phyloP scores from a whole-genome alignment of 768 basidiomycete species.

The Amanita pallidorosea region DNA sequence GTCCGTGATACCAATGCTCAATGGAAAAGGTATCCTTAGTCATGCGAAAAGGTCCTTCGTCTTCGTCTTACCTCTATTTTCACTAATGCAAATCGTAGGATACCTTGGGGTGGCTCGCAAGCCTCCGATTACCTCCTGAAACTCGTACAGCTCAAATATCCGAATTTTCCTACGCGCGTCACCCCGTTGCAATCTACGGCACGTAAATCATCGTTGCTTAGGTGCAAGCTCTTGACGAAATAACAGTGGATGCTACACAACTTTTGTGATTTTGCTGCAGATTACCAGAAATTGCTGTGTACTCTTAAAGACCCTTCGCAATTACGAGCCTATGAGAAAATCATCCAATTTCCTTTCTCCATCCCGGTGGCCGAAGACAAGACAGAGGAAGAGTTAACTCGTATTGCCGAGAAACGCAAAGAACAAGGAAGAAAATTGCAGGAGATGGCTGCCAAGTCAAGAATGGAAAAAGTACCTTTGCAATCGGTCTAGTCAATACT shows the following conservation, averaged over 20 bases:
- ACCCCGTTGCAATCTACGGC: constrained; percentile 65
- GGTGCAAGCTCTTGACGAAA: not conserved
- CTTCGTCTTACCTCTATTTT: not conserved
- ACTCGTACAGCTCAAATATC: constrained; percentile 91
- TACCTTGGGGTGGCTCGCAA: constrained; percentile 91
- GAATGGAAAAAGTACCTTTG: constrained; percentile 67
- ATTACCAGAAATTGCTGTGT: constrained; percentile 64
- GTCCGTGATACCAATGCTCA: constrained; percentile 78
- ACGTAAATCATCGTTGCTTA: constrained; percentile 22
- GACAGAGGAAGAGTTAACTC: constrained; percentile 80
- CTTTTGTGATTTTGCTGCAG: constrained; percentile 72
- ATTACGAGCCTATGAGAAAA: constrained; percentile 53
- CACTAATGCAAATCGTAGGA: constrained; percentile 31
- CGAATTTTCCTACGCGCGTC: constrained; percentile 81
- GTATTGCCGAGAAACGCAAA: constrained; percentile 65
- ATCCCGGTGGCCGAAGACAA: constrained; percentile 64
- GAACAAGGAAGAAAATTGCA: constrained; percentile 86
- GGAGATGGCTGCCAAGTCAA: constrained; percentile 78
- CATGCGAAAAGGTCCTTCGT: constrained; percentile 67
- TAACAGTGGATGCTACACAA: constrained; percentile 83
- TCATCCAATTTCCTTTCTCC: constrained; percentile 84
- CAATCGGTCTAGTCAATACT: not conserved
- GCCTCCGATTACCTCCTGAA: constrained; percentile 88
- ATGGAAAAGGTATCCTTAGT: constrained; percentile 75
- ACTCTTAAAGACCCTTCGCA: constrained; percentile 54